Conservation (phyloP, 257 asterid genomes). For the Fraxinus pennsylvanica region DNA sequence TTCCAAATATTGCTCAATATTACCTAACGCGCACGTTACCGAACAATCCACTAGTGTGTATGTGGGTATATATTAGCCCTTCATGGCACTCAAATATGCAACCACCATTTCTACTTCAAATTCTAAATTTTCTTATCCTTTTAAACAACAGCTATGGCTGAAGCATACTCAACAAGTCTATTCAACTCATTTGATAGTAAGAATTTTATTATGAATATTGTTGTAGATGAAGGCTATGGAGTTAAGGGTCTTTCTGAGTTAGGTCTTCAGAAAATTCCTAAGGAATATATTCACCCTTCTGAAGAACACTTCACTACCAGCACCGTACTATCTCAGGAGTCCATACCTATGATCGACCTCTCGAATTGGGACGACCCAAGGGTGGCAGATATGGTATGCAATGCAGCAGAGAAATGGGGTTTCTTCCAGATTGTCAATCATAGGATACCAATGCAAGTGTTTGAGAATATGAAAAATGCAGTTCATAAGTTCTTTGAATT, state of each 20-base stretch:
- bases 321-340: slow-evolving; percentile 16
- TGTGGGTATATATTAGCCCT: too few species aligned
- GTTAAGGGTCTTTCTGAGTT: slow-evolving; percentile 48
- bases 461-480: slow-evolving; percentile 42
- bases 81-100: too few species aligned
- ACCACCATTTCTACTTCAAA: too few species aligned
- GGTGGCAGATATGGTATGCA: slow-evolving; percentile 35
- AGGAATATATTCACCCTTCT: slow-evolving; percentile 44
- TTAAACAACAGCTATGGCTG: not conserved
- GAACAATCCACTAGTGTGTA: too few species aligned
- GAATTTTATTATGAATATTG: slow-evolving; percentile 19
- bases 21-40: too few species aligned
- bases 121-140: too few species aligned
- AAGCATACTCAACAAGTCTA: not conserved
- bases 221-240: slow-evolving; percentile 48
- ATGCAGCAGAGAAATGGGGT: slow-evolving; percentile 52
- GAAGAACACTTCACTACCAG: slow-evolving; percentile 24
- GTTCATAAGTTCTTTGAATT: slow-evolving; percentile 42
- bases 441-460: slow-evolving; percentile 46
- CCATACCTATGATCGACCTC: slow-evolving; percentile 52
- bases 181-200: not conserved
- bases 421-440: slow-evolving; percentile 54
- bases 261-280: slow-evolving; percentile 35
- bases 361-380: slow-evolving; percentile 36
- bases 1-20: too few species aligned